Percentiles rank a stretch among this genome's conserved stretches.
Conservation (phyloP, 1,284 basidiomycete species). For the Leccinum variabile region DNA sequence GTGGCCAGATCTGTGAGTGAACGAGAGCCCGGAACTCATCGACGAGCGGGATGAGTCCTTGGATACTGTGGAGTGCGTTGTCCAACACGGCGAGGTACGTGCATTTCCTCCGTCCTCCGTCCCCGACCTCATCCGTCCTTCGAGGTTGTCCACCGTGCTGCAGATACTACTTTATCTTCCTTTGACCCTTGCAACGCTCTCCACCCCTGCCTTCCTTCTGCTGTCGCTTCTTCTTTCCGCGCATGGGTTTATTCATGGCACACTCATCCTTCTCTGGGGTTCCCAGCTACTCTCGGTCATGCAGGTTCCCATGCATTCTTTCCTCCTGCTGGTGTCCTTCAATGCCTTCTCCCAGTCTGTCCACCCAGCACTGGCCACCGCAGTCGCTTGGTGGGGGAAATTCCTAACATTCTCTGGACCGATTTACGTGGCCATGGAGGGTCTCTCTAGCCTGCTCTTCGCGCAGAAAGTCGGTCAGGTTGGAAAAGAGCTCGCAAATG, state of each 20-base stretch:
- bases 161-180: constrained; percentile 85
- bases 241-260: constrained; percentile 76
- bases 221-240: constrained; percentile 76
- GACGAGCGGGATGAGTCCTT: constrained; percentile 43
- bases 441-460: constrained; percentile 78
- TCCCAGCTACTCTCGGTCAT: constrained; percentile 68
- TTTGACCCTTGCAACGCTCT: constrained; percentile 77
- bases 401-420: constrained; percentile 72
- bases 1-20: constrained; percentile 1
- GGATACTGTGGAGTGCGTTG: constrained; percentile 66
- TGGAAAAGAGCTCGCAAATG: constrained; percentile 65
- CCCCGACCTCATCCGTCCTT: constrained; percentile 8
- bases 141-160: constrained; percentile 68
- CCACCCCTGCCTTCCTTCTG: constrained; percentile 75
- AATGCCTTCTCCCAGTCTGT: constrained; percentile 69
- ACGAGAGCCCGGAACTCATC: constrained; percentile 7
- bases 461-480: constrained; percentile 78
- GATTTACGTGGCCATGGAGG: constrained; percentile 79
- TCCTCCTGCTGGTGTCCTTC: constrained; percentile 78
- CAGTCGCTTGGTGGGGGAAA: constrained; percentile 71
- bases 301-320: constrained; percentile 79
- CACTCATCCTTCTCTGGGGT: constrained; percentile 64
- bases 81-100: constrained; percentile 61
- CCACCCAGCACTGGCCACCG: constrained; percentile 55
- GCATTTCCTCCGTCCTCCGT: background rate